Evolutionary conservation across 345 rosid species (phyloP).

Genomic region (Acer yangbiense): DNA sequence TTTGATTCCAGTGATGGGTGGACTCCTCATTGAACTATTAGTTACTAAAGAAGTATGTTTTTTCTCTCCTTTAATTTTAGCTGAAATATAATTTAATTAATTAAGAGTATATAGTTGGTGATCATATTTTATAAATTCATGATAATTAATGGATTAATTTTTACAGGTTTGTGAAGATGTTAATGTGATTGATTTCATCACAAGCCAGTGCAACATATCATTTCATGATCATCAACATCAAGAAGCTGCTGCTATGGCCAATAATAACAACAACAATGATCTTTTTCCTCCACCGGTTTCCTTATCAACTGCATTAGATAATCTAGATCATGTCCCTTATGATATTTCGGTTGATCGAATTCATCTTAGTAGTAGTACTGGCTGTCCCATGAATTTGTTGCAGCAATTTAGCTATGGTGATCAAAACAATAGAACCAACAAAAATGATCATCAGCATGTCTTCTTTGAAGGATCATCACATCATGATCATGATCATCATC

Average conservation of each 20-base stretch:
- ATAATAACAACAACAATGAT: constrained; percentile 31
- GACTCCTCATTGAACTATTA: constrained; percentile 74
- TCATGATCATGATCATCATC: background rate
- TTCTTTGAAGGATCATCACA: constrained; percentile 31
- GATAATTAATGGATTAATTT: background rate
- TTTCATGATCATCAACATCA: constrained; percentile 37
- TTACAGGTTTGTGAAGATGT: constrained; percentile 76
- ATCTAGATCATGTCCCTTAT: constrained; percentile 36
- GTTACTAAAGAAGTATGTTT: constrained; percentile 63
- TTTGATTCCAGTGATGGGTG: constrained; percentile 80
- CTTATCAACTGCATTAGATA: constrained; percentile 35
- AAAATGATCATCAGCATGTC: constrained; percentile 21
- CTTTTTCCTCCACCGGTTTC: constrained; percentile 30
- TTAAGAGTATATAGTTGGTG: background rate
- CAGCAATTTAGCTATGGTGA: constrained; percentile 44
- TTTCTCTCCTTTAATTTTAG: background rate
- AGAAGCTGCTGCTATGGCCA: constrained; percentile 30
- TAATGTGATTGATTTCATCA: constrained; percentile 58
- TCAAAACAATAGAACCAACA: constrained; percentile 31
- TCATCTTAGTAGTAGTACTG: constrained; percentile 22
- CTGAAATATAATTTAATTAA: too few relatives aligned
- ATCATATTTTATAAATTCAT: background rate
- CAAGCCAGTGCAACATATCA: constrained; percentile 51
- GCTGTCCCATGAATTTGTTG: constrained; percentile 42
- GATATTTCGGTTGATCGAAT: constrained; percentile 45